A percentile compares a stretch with the other conserved stretches of the same genome.
These are phyloP conservation scores for Huntiella bhutanensis DNA, from an alignment of 2,329 filamentous ascomycete species.

Conservation along the genomic window DNA sequence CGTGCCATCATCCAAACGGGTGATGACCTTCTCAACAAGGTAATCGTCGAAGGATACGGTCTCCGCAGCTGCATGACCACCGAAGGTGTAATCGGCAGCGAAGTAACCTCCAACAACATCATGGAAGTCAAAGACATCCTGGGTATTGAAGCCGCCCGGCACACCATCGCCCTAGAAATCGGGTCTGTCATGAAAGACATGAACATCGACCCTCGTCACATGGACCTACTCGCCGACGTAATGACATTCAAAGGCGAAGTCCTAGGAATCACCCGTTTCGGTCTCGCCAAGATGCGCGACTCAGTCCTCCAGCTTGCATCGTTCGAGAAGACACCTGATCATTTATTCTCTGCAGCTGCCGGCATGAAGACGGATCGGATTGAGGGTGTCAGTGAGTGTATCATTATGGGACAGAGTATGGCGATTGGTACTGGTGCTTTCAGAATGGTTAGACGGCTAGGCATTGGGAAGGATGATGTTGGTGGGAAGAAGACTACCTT, in stretches of 20 bases:
- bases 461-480: slow-evolving; percentile 41
- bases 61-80: slow-evolving; percentile 81
- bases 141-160: slow-evolving; percentile 83
- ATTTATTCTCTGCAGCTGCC: slow-evolving; percentile 85
- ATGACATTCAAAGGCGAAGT: slow-evolving; percentile 99
- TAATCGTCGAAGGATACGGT: slow-evolving; percentile 89
- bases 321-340: slow-evolving; percentile 96
- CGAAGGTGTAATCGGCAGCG: slow-evolving; percentile 65
- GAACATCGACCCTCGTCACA: slow-evolving; percentile 92
- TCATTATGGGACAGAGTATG: slow-evolving; percentile 96
- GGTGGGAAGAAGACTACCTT: slow-evolving; percentile 44
- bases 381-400: slow-evolving; percentile 86
- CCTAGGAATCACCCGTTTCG: slow-evolving; percentile 88
- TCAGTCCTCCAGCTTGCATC: slow-evolving; percentile 82
- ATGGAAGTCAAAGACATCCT: slow-evolving; percentile 78
- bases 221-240: slow-evolving; percentile 90
- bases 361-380: slow-evolving; percentile 84
- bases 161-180: slow-evolving; percentile 80
- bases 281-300: slow-evolving; percentile 89
- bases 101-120: slow-evolving; percentile 64
- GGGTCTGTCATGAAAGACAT: slow-evolving; percentile 77
- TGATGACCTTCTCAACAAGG: slow-evolving; percentile 47
- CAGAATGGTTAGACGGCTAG: slow-evolving; percentile 64
- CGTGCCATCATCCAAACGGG: slow-evolving; percentile 79
- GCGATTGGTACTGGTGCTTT: slow-evolving; percentile 79